phyloP scores from a whole-genome alignment of 164 flowering plant species.

The Akebia trifoliata region DNA sequence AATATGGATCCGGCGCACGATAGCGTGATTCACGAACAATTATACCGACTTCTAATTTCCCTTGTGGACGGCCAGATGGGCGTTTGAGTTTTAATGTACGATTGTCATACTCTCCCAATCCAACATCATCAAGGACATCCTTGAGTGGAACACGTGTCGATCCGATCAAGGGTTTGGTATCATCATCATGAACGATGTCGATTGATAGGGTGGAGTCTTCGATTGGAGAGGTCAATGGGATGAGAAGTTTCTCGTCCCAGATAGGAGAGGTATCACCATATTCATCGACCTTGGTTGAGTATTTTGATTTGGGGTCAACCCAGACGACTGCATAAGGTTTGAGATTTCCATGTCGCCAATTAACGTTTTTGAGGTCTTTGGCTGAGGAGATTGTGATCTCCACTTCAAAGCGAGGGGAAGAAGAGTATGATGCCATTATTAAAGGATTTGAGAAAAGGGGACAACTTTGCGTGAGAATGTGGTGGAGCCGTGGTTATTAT shows the following conservation, averaged over 20 bases:
- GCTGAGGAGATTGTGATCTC: slow-evolving; percentile 58
- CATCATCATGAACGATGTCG: slow-evolving; percentile 63
- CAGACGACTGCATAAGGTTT: slow-evolving; percentile 79
- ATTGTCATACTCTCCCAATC: slow-evolving; percentile 24
- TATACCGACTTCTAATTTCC: slow-evolving; percentile 49
- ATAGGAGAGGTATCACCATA: slow-evolving; percentile 50
- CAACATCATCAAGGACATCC: slow-evolving; percentile 53
- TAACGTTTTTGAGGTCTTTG: slow-evolving; percentile 73
- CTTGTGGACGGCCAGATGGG: slow-evolving; percentile 90
- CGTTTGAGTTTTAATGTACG: slow-evolving; percentile 48
- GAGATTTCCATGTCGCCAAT: slow-evolving; percentile 71
- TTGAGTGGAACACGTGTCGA: slow-evolving; percentile 39
- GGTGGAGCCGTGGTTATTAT: no score
- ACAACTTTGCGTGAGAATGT: no score
- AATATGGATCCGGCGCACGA: slow-evolving; percentile 34
- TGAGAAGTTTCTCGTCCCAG: slow-evolving; percentile 56
- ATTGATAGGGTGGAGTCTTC: slow-evolving; percentile 42
- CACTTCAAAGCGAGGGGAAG: slow-evolving; percentile 30
- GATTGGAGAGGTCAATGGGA: slow-evolving; percentile 42
- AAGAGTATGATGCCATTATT: slow-evolving; percentile 28
- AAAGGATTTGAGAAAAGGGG: neutral
- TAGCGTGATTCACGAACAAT: slow-evolving; percentile 33
- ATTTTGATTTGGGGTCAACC: slow-evolving; percentile 54
- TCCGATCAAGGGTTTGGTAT: slow-evolving; percentile 60
- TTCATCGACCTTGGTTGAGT: slow-evolving; percentile 50